phyloP scores from a whole-genome alignment of 176 grass and related monocot genomes.

The Juncus inflexus region DNA sequence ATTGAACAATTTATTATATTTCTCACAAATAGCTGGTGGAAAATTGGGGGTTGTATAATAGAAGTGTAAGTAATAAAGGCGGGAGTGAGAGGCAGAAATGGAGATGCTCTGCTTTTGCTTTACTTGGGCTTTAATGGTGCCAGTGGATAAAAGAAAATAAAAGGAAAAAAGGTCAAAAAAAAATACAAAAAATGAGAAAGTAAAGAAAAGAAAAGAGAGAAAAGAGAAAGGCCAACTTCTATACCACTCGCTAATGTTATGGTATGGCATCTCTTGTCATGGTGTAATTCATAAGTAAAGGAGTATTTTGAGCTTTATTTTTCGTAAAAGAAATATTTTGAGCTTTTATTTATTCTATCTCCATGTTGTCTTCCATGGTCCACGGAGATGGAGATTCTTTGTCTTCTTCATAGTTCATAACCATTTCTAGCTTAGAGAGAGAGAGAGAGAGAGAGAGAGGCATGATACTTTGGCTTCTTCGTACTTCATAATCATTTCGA shows the following conservation, averaged over 20 bases:
- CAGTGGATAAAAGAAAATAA: slow-evolving; percentile 19
- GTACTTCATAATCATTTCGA: not conserved
- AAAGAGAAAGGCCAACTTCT: slow-evolving; percentile 27
- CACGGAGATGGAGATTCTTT: slow-evolving; percentile 15
- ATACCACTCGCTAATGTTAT: slow-evolving; percentile 18
- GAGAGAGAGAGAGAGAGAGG: slow-evolving; percentile 25
- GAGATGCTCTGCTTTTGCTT: slow-evolving; percentile 40
- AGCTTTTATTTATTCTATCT: slow-evolving; percentile 25
- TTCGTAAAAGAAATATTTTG: slow-evolving; percentile 9
- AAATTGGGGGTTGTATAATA: slow-evolving; percentile 12
- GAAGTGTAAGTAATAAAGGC: not conserved
- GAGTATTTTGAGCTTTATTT: slow-evolving; percentile 25
- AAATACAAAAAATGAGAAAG: slow-evolving; percentile 11
- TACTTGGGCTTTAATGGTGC: slow-evolving; percentile 32
- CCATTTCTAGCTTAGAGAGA: slow-evolving; percentile 22
- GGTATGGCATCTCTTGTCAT: slow-evolving; percentile 22
- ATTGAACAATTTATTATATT: too few species aligned
- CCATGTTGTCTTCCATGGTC: slow-evolving; percentile 21
- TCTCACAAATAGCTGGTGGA: not conserved
- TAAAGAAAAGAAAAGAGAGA: slow-evolving; percentile 11
- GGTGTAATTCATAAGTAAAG: slow-evolving; percentile 5
- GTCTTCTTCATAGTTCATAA: not conserved
- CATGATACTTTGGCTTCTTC: slow-evolving; percentile 17
- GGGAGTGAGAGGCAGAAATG: slow-evolving; percentile 2
- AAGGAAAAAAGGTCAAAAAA: slow-evolving; percentile 14